Evolutionary conservation across 805 yeast species (phyloP), one percentile per base, ranked within the genome.

Genomic region (Tetrapisispora nanseiensis): DNA sequence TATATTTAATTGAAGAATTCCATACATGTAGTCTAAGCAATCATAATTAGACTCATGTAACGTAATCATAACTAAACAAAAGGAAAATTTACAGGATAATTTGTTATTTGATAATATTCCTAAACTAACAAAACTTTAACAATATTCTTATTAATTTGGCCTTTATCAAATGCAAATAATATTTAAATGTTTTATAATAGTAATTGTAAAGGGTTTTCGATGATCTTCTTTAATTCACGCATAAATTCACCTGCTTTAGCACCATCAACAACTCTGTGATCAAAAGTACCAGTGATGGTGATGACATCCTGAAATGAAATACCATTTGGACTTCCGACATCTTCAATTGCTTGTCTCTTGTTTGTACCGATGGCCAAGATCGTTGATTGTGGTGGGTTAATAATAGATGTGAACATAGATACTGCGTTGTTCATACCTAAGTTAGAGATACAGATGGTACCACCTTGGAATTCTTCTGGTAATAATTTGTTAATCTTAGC

Each of bases 381-480:
- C 39, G 95, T 80, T 40, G 89, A 75, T 70, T 90, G 98, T 42
- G 99, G 99, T 49, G 96, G 97, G 77, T 92, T 92, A 66, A 92
- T 81, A 68, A 92, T 92, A 29, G 98, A 90, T 24, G 98, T 90
- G 79, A 92, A 92, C 63, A 82, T 60, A 51, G 79, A 74, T 37
- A 90, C 97, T 43, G 98, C 97, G 45, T 71, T 77, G 79, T 92
- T 92, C 98, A 92, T 92, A 63, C 99, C 99, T 75, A 92, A 74
- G 82, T 92, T 92, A 52, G 97, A 92, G 61, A 92, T 90, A 65
- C 97, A 87, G 67, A 92, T 86, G 55, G 98, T 89, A 62, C 99
- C 99, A 58, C 99, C 99, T 76, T 86, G 95, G 81, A 84, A 92
- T 72, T 92, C 98, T 67, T 86, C 95, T 49, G 99, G 99, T 51